phyloP scores from a whole-genome alignment of 2,329 filamentous ascomycete genomes.

The Ceratocystiopsis minuta region DNA sequence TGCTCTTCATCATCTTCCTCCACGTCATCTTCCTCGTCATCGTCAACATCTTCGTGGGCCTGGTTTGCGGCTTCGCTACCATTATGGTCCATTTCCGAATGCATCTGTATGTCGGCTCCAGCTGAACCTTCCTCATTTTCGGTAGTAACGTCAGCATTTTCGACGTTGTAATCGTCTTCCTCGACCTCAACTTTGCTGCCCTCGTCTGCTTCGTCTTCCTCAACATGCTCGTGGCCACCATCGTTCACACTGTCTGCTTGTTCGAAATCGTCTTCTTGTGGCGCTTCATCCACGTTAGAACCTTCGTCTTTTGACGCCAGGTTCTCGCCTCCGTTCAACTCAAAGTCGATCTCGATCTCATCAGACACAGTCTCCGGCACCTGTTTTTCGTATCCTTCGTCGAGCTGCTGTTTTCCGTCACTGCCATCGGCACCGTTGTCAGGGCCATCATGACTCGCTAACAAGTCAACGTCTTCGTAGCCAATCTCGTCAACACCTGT shows the following conservation, averaged over 20 bases:
- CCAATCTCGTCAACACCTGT: conserved; percentile 17
- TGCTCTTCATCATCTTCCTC: conserved; percentile 8
- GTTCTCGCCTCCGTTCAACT: no score
- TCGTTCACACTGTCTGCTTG: neutral
- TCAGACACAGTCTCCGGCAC: no score
- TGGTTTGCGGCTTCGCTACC: neutral
- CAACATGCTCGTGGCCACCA: neutral
- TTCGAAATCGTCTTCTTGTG: no score
- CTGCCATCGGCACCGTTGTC: no score
- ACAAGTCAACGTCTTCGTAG: conserved; percentile 16
- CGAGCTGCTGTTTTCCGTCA: no score
- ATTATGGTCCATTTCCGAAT: neutral
- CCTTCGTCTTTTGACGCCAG: no score
- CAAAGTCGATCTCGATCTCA: no score
- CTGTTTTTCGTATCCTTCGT: no score
- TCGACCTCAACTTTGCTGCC: neutral
- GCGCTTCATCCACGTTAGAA: no score
- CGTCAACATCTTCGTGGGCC: neutral
- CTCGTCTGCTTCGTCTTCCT: neutral
- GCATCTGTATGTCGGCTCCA: no score
- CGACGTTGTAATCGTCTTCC: conserved; percentile 2
- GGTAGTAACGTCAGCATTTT: conserved; percentile 5
- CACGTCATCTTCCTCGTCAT: conserved; percentile 6
- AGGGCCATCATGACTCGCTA: no score
- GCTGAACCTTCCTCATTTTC: conserved; percentile 9